Base-by-base conservation (phyloP, 2,329 filamentous ascomycete species). In the Pseudocercospora crystallina region DNA sequence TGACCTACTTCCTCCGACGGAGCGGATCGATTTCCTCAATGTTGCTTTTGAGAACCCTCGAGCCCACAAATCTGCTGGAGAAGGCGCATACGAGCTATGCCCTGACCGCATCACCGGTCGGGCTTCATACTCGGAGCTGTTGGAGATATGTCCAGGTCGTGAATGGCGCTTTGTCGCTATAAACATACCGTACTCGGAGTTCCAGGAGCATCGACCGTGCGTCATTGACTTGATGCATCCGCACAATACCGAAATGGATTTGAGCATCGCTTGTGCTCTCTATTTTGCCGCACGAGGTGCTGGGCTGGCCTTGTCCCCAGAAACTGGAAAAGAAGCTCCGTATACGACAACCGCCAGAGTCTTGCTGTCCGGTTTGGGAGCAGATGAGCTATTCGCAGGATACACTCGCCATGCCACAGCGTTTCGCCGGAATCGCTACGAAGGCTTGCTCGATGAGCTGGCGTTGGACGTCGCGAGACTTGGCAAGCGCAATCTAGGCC, bases 191-290 rank as follows among this genome's bases (percentile, higher is more conserved):
- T 96, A 92, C 66, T 66, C 76, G 5, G 87, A 95, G 61, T 87
- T 85, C 0, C 66, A 84, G 37, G 76, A 78, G 2, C 87, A 95
- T 62, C 83, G 89, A 54, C 64, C 78, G 2, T 79, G 78, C 20
- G 81, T 99, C 14, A 80, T 91, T 33, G 79, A 82, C 2, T 76
- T 99, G 13, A 96, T 99, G 68, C 79, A 87, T 60, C 94, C 94
- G 0, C 94, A 99, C 70, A 92, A 96, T 60, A 99, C 94, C 0
- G 94, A 99, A 71, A 99, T 99, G 94, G 94, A 99, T 64, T 77
- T 99, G 1, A 99, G 94, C 3, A 99, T 99, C 61, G 87, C 89
- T 0, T 86, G 82, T 61, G 94, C 94, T 0, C 77, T 99, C n/a
- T 97, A 96, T 69, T 99, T 99, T 73, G 90, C 94, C 5, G 85